These are phyloP conservation scores for Phaffia rhodozyma DNA, from an alignment of 1,284 basidiomycete genomes.

Conservation along the genomic window DNA sequence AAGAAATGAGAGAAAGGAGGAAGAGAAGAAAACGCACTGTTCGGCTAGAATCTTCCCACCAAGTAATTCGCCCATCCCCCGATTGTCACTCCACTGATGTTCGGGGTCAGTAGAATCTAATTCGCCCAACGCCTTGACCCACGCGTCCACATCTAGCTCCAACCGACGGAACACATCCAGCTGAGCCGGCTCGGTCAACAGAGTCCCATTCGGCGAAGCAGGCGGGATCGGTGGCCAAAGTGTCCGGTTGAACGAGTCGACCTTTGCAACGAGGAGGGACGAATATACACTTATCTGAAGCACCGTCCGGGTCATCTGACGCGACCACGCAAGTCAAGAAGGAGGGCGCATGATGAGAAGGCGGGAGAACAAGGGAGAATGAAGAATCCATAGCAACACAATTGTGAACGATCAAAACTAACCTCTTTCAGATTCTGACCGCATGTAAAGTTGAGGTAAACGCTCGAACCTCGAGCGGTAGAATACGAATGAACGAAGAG, in stretches of 20 bases:
- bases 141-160: constrained; percentile 9
- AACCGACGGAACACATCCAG: constrained; percentile 6
- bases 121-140: constrained; percentile 4
- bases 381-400: too few species aligned
- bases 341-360: too few species aligned
- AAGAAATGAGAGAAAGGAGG: neutral
- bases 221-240: constrained; percentile 2
- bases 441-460: too few species aligned
- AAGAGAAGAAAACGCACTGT: constrained; percentile 6
- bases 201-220: neutral
- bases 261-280: constrained; percentile 5
- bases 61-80: constrained; percentile 10
- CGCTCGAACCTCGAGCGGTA: too few species aligned
- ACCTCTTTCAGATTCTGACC: too few species aligned
- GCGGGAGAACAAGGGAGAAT: too few species aligned
- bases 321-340: too few species aligned
- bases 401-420: too few species aligned
- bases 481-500: neutral
- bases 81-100: neutral
- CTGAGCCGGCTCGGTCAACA: neutral
- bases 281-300: neutral
- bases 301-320: neutral
- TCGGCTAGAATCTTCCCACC: constrained; percentile 16
- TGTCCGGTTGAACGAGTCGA: constrained; percentile 15
- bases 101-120: neutral